Conservation (phyloP, 1,139 yeast genomes). For the Arxiozyma heterogenica region DNA sequence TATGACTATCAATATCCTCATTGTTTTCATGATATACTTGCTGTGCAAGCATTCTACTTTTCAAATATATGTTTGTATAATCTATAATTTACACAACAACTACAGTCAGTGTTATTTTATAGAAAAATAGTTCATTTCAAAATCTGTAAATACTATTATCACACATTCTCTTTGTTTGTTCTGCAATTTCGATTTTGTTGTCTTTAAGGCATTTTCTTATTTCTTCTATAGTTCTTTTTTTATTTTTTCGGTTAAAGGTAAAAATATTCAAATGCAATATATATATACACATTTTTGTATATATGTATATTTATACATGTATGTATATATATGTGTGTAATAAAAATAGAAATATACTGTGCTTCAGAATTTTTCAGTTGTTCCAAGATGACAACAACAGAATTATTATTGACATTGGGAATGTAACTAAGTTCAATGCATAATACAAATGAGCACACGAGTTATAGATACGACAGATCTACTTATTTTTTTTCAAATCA, state of each 20-base stretch:
- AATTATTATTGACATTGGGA: not conserved
- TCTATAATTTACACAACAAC: not conserved
- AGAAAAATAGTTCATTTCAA: not conserved
- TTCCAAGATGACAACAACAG: too few species aligned
- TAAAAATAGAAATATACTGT: too few species aligned
- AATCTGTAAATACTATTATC: too few species aligned
- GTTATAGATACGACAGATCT: not conserved
- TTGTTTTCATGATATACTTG: constrained; percentile 1
- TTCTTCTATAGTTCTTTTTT: not conserved
- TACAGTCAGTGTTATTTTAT: not conserved
- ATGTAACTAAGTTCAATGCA: not conserved
- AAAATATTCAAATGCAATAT: too few species aligned
- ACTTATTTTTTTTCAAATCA: not conserved
- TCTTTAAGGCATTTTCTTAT: not conserved
- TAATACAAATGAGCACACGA: not conserved
- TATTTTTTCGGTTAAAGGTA: too few species aligned
- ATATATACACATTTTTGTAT: too few species aligned
- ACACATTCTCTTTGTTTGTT: too few species aligned
- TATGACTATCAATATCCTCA: not conserved
- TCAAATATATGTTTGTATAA: not conserved
- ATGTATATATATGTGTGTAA: not conserved
- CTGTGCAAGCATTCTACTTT: not conserved
- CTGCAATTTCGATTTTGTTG: not conserved
- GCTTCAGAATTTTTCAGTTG: too few species aligned
- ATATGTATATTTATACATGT: too few species aligned